Percentiles rank a stretch among this genome's conserved stretches.
phyloP scores from a whole-genome alignment of 768 basidiomycete species.

The Glaciozyma antarctica region DNA sequence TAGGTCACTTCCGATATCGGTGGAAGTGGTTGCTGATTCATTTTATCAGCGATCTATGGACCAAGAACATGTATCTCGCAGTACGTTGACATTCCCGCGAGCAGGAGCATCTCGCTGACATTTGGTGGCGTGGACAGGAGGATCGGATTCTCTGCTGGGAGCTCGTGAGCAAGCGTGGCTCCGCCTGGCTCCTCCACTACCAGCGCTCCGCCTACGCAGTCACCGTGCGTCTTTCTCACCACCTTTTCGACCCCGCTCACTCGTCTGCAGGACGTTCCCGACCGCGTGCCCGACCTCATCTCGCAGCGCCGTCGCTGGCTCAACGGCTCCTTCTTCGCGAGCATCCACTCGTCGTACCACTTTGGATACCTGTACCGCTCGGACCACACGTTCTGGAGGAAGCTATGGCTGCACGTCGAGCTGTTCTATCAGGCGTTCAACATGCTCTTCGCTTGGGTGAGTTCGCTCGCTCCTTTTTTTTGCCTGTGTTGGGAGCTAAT shows the following conservation, averaged over 20 bases:
- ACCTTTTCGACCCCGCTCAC: neutral
- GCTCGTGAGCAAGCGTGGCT: constrained; percentile 84
- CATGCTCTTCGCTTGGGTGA: constrained; percentile 64
- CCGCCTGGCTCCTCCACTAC: constrained; percentile 86
- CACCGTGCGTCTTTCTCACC: constrained; percentile 47
- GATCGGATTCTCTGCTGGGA: constrained; percentile 88
- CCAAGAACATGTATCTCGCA: constrained; percentile 67
- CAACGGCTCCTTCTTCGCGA: constrained; percentile 94
- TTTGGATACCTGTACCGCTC: constrained; percentile 93
- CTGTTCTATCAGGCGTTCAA: constrained; percentile 84
- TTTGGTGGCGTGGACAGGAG: constrained; percentile 52
- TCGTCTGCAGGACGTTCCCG: constrained; percentile 18
- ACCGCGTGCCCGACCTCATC: constrained; percentile 34
- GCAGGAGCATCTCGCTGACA: constrained; percentile 50
- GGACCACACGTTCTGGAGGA: constrained; percentile 67
- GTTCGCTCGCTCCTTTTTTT: neutral
- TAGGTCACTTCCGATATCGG: neutral
- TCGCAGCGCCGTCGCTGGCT: constrained; percentile 45
- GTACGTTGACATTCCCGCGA: constrained; percentile 50
- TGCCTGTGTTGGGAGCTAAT: neutral
- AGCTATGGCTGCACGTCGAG: constrained; percentile 91
- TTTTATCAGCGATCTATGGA: constrained; percentile 59
- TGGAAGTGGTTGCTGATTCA: too few relatives aligned
- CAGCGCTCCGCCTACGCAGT: constrained; percentile 82
- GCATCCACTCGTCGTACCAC: constrained; percentile 67